Evolutionary conservation across 768 basidiomycete species (phyloP), one percentile per base, ranked within the genome.

Genomic region (Lentinula detonsa): DNA sequence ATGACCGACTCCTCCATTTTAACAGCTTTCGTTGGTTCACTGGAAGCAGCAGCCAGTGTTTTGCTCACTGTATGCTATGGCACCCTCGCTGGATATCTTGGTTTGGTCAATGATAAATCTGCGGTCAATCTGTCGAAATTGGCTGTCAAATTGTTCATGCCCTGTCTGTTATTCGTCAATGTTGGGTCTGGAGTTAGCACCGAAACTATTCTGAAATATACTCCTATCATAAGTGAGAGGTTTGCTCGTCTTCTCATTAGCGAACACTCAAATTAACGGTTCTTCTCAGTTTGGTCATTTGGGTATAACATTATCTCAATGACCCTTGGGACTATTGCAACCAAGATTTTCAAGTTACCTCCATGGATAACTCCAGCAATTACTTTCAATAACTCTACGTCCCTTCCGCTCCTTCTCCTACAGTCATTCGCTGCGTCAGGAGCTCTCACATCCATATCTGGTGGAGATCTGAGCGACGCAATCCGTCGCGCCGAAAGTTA

Each of bases 401-500:
- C 61, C n/a, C 55, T 62, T 43, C 61, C 57, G 1, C 35, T 61
- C 15, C 60, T 61, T 31, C 60, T 61, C 21, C 18, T 61, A 37
- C 51, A 61, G 21, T 61, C 60, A 7, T 55, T 61, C 15, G 31
- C 43, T 7, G 60, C 43, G 9, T 51, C 37, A 10, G 60, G 60
- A 42, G 51, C 51, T n/a, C 34, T 61, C 11, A 39, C 49, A 11
- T 55, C 53, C n/a, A 56, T 56, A 42, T 56, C 55, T 28, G 40
- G 18, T 15, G 35, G 48, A 45, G 40, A 53, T 43, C 11, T 16
- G n/a, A 16, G 8, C n/a, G 52, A 43, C 52, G 60, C 50, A 4
- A 53, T 61, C 9, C 2, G 13, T 37, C 60, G 60, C 13, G 52
- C 52, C 15, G 34, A 45, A 28, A 53, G 13, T 13, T 61, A 61